Evolutionary conservation across 2,329 filamentous ascomycete genomes (phyloP).

Genomic region (Penicillium sclerotigenum): DNA sequence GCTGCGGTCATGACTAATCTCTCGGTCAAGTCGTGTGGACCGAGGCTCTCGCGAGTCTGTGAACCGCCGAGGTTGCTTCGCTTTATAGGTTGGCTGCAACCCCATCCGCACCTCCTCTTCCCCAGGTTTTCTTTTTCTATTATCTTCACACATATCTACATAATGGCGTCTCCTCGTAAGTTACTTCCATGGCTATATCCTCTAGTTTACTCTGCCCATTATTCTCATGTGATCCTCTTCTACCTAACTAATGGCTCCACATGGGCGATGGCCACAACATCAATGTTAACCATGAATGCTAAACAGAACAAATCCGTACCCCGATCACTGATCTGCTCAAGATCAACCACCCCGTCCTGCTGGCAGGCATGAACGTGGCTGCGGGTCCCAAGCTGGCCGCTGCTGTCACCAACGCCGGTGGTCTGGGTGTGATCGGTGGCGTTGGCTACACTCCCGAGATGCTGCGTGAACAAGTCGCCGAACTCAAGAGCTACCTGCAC

Average conservation of each 20-base stretch:
- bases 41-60: conserved; percentile 16
- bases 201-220: conserved; percentile 3
- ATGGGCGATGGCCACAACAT: not conserved
- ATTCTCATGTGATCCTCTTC: conserved; percentile 19
- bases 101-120: conserved; percentile 12
- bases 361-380: conserved; percentile 99
- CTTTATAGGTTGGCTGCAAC: conserved; percentile 15
- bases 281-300: conserved; percentile 19
- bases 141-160: conserved; percentile 11
- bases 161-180: conserved; percentile 80
- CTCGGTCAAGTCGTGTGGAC: conserved; percentile 7
- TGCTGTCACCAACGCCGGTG: conserved; percentile 94
- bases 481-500: conserved; percentile 81
- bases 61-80: conserved; percentile 16
- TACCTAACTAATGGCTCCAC: conserved; percentile 7
- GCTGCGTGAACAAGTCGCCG: conserved; percentile 89
- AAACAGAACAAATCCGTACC: conserved; percentile 79
- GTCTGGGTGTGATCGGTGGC: conserved; percentile 93
- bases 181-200: conserved; percentile 14
- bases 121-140: conserved; percentile 17
- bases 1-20: conserved; percentile 5
- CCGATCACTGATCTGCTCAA: conserved; percentile 91
- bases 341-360: conserved; percentile 93
- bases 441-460: conserved; percentile 92
- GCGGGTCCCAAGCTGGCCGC: conserved; percentile 94